Conservation (phyloP, 2,329 filamentous ascomycete genomes). For the Ascochyta fabae region DNA sequence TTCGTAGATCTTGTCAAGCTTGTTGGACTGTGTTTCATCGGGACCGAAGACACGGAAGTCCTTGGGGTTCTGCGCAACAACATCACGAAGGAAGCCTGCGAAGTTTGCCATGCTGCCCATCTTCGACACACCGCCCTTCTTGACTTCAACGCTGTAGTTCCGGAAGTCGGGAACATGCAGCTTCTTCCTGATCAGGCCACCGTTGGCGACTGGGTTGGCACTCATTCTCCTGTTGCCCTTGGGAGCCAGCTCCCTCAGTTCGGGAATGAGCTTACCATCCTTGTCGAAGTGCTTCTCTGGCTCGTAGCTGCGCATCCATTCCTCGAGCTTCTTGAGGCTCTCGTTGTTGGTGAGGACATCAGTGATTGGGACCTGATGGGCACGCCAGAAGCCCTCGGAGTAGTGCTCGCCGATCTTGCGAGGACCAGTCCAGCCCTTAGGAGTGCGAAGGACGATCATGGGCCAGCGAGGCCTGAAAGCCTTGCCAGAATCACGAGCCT, state of each 20-base stretch:
- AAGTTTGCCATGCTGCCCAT: constrained; percentile 74
- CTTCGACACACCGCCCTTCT: constrained; percentile 63
- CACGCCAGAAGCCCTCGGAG: constrained; percentile 78
- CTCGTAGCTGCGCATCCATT: constrained; percentile 79
- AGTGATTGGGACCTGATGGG: constrained; percentile 79
- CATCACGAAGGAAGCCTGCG: constrained; percentile 69
- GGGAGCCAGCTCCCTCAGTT: constrained; percentile 70
- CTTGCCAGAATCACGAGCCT: constrained; percentile 73
- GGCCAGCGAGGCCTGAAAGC: constrained; percentile 76
- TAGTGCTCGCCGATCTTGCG: constrained; percentile 73
- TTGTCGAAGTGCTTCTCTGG: constrained; percentile 74
- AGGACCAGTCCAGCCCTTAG: constrained; percentile 82
- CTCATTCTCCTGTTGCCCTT: constrained; percentile 73
- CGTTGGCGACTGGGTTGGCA: constrained; percentile 77
- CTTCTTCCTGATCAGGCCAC: constrained; percentile 70
- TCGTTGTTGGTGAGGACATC: constrained; percentile 70
- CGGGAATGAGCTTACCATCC: constrained; percentile 66
- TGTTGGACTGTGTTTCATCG: constrained; percentile 83
- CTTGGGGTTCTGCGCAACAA: constrained; percentile 68
- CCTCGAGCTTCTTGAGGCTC: constrained; percentile 72
- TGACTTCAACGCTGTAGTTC: constrained; percentile 68
- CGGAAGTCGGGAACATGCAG: constrained; percentile 74
- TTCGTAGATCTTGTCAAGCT: constrained; percentile 73
- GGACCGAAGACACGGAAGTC: constrained; percentile 80
- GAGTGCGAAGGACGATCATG: constrained; percentile 77